A percentile compares a stretch with the other conserved stretches of the same genome.
Conservation (phyloP, 768 basidiomycete species). For the Tulasnella sp. region DNA sequence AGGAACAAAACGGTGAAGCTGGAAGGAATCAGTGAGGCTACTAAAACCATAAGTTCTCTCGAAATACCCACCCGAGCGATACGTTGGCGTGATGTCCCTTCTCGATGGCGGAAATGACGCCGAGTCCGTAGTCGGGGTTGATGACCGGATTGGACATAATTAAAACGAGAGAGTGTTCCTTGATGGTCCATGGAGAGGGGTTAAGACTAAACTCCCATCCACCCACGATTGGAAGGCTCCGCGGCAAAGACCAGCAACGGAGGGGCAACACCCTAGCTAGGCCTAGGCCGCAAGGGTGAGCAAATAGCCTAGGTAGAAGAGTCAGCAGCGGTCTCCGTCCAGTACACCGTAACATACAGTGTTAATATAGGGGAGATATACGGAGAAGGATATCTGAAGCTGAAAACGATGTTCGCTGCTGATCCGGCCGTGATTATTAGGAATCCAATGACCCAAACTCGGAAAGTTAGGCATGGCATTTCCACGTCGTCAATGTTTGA, state of each 20-base stretch:
- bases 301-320: not conserved
- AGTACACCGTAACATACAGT: conserved; percentile 47
- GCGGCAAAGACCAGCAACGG: conserved; percentile 86
- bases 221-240: conserved; percentile 70
- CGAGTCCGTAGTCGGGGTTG: conserved; percentile 62
- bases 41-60: not conserved
- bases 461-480: conserved; percentile 91
- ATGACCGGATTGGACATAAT: conserved; percentile 78
- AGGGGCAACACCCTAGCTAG: conserved; percentile 41
- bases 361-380: conserved; percentile 78
- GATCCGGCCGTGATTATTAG: conserved; percentile 56
- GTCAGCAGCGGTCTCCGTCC: not conserved
- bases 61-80: conserved; percentile 59
- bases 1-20: conserved; percentile 65
- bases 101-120: conserved; percentile 83
- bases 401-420: conserved; percentile 90
- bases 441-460: conserved; percentile 87
- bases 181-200: conserved; percentile 96
- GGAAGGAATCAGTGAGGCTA: not conserved
- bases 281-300: conserved; percentile 52
- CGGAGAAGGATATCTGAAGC: conserved; percentile 89
- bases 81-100: conserved; percentile 69
- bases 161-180: conserved; percentile 87
- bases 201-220: conserved; percentile 65
- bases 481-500: conserved; percentile 99